A percentile compares a stretch with the other conserved stretches of the same genome.
Conservation (phyloP, 2,329 filamentous ascomycete genomes). For the Botrytis fabae region DNA sequence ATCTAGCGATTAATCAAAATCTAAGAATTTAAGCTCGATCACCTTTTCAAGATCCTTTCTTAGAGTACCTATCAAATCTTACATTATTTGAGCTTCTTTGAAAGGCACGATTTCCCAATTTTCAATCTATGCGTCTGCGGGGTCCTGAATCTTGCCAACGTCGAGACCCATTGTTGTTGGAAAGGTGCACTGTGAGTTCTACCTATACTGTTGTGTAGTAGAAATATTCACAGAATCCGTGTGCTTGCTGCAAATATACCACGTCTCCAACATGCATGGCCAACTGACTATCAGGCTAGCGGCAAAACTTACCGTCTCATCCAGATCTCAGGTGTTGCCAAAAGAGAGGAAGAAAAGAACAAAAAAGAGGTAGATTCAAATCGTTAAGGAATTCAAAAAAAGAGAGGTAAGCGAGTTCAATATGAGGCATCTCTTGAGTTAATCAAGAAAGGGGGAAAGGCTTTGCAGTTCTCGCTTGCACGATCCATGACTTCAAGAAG, state of each 20-base stretch:
- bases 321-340: neutral
- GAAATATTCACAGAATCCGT: neutral
- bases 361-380: neutral
- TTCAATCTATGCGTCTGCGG: neutral
- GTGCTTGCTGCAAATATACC: neutral
- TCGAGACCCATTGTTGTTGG: neutral
- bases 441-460: neutral
- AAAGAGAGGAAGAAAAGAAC: neutral
- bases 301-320: neutral
- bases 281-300: neutral
- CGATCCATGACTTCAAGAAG: neutral
- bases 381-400: neutral
- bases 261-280: neutral
- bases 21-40: neutral
- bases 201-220: neutral
- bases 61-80: neutral
- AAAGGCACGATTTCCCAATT: neutral
- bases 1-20: neutral
- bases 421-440: neutral
- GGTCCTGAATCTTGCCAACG: neutral
- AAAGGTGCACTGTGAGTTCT: neutral
- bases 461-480: neutral
- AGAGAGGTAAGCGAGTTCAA: neutral
- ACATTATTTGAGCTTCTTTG: neutral
- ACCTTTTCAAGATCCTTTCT: neutral